A percentile compares a stretch with the other conserved stretches of the same genome.
These are phyloP conservation scores for Cryptococcus amylolentus DNA, from an alignment of 1,284 basidiomycete genomes.

Conservation along the genomic window DNA sequence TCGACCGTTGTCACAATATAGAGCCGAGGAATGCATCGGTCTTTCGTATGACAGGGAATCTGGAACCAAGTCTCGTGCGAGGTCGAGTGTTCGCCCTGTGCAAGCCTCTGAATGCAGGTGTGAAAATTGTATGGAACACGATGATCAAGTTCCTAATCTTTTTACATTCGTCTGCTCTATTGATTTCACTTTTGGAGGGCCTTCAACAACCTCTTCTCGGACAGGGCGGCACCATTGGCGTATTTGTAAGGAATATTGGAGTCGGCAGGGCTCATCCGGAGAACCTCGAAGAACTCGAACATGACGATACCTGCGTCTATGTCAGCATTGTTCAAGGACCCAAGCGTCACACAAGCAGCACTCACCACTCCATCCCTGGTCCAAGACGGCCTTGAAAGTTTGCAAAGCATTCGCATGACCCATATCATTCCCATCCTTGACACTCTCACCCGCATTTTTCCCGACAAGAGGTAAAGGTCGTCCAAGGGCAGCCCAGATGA, in stretches of 20 bases:
- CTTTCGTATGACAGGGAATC: too few relatives aligned
- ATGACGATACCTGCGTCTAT: background rate
- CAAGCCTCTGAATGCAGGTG: too few relatives aligned
- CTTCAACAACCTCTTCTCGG: background rate
- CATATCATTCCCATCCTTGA: conserved; percentile 3
- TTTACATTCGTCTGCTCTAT: too few relatives aligned
- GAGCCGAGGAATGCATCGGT: too few relatives aligned
- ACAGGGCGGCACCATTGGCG: background rate
- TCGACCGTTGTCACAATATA: too few relatives aligned
- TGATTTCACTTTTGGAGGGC: background rate
- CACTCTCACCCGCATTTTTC: conserved; percentile 9
- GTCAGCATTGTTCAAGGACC: background rate
- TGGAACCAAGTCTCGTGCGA: too few relatives aligned
- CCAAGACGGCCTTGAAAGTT: conserved; percentile 10
- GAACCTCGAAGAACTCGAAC: background rate
- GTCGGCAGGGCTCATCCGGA: background rate
- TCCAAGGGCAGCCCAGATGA: conserved; percentile 9
- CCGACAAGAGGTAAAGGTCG: conserved; percentile 12
- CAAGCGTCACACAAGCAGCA: background rate
- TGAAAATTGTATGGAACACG: too few relatives aligned
- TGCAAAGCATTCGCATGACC: conserved; percentile 8
- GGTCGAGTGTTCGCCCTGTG: too few relatives aligned
- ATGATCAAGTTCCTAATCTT: too few relatives aligned
- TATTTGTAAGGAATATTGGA: background rate
- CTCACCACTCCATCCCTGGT: conserved; percentile 15